phyloP scores from a whole-genome alignment of 164 flowering plant species.

The Liriodendron chinense region DNA sequence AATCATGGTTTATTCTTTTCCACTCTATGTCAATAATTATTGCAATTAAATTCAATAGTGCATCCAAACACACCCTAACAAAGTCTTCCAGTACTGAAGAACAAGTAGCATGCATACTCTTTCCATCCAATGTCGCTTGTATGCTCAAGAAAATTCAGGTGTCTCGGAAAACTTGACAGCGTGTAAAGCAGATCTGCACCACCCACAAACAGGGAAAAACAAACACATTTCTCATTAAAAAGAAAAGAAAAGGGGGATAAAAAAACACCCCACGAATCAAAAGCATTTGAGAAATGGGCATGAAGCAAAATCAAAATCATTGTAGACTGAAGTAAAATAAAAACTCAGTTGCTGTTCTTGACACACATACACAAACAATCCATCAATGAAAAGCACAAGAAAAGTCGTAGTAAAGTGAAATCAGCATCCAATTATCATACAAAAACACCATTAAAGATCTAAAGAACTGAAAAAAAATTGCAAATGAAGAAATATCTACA shows the following conservation, averaged over 20 bases:
- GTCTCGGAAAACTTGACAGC: constrained; percentile 50
- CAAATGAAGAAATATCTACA: background rate
- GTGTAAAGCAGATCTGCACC: constrained; percentile 62
- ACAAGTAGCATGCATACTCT: constrained; percentile 45
- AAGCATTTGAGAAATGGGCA: background rate
- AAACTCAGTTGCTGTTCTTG: background rate
- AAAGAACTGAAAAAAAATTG: background rate
- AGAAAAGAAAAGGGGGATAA: background rate
- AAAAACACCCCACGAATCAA: background rate
- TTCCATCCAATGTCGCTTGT: constrained; percentile 94
- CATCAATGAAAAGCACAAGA: background rate
- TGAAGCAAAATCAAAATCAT: background rate
- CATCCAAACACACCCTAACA: background rate
- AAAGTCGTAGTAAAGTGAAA: background rate
- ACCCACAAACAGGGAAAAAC: background rate
- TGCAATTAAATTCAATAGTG: background rate
- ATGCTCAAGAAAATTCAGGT: constrained; percentile 81
- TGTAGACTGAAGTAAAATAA: background rate
- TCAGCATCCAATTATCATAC: constrained; percentile 3
- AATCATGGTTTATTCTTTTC: background rate
- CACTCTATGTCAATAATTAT: background rate
- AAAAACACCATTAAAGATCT: constrained; percentile 5
- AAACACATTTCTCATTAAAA: background rate
- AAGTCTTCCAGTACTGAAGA: background rate
- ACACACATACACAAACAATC: background rate